Conservation (phyloP, 148 eudicot genomes). For the Euryodendron excelsum region DNA sequence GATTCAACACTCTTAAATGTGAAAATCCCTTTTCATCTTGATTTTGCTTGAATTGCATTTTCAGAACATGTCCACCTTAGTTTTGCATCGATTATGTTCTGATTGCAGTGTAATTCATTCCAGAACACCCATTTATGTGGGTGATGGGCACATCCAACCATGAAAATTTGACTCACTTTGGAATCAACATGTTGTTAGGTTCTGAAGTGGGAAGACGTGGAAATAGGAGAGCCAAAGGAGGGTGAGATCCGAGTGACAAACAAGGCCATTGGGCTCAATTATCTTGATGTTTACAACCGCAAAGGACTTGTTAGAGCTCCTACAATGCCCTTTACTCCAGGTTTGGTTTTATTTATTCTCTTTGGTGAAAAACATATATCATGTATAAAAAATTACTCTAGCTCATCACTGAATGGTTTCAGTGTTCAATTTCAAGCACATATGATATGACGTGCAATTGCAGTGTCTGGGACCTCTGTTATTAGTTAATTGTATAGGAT, state of each 20-base stretch:
- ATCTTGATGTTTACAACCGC: constrained; percentile 75
- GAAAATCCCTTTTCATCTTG: not conserved
- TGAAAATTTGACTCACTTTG: not conserved
- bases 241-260: constrained; percentile 82
- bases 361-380: not conserved
- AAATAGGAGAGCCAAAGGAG: constrained; percentile 76
- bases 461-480: too few relatives aligned
- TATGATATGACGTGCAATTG: not conserved
- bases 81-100: not conserved
- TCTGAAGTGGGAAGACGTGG: constrained; percentile 88
- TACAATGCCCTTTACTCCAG: constrained; percentile 73
- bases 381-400: not conserved
- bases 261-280: constrained; percentile 86
- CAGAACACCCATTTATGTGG: not conserved
- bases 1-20: not conserved
- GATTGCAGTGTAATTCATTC: not conserved
- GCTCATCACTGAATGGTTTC: not conserved
- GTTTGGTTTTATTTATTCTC: constrained; percentile 31
- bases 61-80: not conserved
- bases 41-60: not conserved
- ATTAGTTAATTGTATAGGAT: not conserved
- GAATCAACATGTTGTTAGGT: constrained; percentile 43
- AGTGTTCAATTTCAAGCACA: not conserved
- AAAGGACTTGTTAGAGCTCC: constrained; percentile 73
- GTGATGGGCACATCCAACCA: not conserved